phyloP scores from a whole-genome alignment of 768 basidiomycete species.

The Tylopilus subfusipes region DNA sequence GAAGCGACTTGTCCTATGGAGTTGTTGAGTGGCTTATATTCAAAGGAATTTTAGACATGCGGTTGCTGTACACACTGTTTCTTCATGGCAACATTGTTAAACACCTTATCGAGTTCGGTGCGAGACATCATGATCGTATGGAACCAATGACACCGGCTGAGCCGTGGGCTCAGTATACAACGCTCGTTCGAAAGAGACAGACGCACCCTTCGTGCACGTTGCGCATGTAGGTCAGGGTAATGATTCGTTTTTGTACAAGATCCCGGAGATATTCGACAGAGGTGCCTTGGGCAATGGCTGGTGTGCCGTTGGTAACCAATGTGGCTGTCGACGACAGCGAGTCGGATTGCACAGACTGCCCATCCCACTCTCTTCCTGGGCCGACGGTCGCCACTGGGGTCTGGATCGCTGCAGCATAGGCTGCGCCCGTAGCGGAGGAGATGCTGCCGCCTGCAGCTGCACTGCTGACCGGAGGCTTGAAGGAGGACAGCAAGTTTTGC shows the following conservation, averaged over 20 bases:
- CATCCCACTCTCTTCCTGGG: constrained; percentile 63
- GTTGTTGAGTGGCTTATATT: constrained; percentile 1
- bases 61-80: constrained; percentile 52
- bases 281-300: constrained; percentile 51
- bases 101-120: constrained; percentile 68
- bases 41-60: background rate
- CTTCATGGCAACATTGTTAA: constrained; percentile 72
- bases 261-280: constrained; percentile 78
- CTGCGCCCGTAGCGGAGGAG: constrained; percentile 35
- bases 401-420: constrained; percentile 36
- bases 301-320: constrained; percentile 35
- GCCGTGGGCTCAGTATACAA: background rate
- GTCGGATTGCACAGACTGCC: constrained; percentile 60
- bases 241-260: constrained; percentile 77
- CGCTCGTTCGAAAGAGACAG: background rate
- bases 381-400: constrained; percentile 38
- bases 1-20: constrained; percentile 70
- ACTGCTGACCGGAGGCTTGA: constrained; percentile 42
- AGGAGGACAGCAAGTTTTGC: constrained; percentile 76
- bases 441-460: constrained; percentile 32
- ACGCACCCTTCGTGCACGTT: constrained; percentile 84
- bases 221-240: constrained; percentile 80
- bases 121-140: constrained; percentile 81
- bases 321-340: constrained; percentile 37
- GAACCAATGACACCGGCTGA: constrained; percentile 81